Percentiles rank a stretch among this genome's conserved stretches.
phyloP scores from a whole-genome alignment of 129 eudicot species.

The carrot (Daucus carota) region DH1_v3.0 NC_030383.2:44560001-44560500 shows the following conservation, averaged over 20 bases:
- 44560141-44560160: constrained; percentile 19
- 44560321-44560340: constrained; percentile 9
- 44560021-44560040: too few species aligned
- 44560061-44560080: constrained; percentile 14
- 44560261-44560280: background rate
- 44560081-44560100: background rate
- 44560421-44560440: constrained; percentile 32
- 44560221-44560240: constrained; percentile 51
- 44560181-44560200: background rate
- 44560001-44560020: too few species aligned
- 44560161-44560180: background rate
- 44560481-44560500: constrained; percentile 63
- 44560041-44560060: too few species aligned
- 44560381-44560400: background rate
- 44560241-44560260: background rate
- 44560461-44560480: constrained; percentile 22
- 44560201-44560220: constrained; percentile 42
- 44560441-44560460: constrained; percentile 35
- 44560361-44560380: background rate
- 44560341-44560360: background rate
- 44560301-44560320: constrained; percentile 13
- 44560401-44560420: constrained; percentile 42
- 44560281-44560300: constrained; percentile 6
- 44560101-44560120: background rate
- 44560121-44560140: constrained; percentile 10